Evolutionary conservation across 164 flowering plant species (phyloP), one percentile per base, ranked within the genome.

Genomic region (Nymphaea thermarum): DNA sequence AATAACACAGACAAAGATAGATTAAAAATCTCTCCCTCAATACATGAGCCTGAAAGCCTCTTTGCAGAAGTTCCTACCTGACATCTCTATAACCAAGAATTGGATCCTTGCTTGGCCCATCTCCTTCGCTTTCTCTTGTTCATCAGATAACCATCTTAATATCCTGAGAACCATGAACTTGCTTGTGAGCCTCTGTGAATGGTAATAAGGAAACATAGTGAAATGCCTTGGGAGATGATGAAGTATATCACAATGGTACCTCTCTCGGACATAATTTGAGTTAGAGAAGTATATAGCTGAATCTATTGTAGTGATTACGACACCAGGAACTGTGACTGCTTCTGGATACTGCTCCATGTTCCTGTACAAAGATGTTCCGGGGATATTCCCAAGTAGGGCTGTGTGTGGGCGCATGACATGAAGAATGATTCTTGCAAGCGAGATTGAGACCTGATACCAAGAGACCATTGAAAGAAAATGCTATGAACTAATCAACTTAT

Each of bases 261-360:
- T 86, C 77, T 91, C 97, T 66, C 80, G 84, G 15, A 87, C 71
- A 67, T 89, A 91, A 74, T 86, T 91, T 67, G 93, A 86, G 82
- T 91, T 91, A 77, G 95, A 85, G 71, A 91, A 91, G 78, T 89
- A 91, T 68, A 91, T 85, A 4, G 93, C 87, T 14, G 97, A 87
- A 72, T 91, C 95, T 72, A 91, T 87, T 71, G 93, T 81, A 65
- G 86, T 80, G 17, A 88, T 83, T 72, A 88, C 63, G 67, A 83
- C 66, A 2, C 93, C 89, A 5, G 88, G 91, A 76, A 87, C 78
- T 75, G 65, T 83, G 4, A 70, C 70, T 47, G 97, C 95, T 5
- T 83, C 85, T 0, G 93, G 90, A 74, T 91, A 91, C 72, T 91
- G 93, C 61, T 77, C 82, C 17, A 83, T 79, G 76, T 86, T 87